Conservation (phyloP, 148 eudicot genomes). For the Silene latifolia region DNA sequence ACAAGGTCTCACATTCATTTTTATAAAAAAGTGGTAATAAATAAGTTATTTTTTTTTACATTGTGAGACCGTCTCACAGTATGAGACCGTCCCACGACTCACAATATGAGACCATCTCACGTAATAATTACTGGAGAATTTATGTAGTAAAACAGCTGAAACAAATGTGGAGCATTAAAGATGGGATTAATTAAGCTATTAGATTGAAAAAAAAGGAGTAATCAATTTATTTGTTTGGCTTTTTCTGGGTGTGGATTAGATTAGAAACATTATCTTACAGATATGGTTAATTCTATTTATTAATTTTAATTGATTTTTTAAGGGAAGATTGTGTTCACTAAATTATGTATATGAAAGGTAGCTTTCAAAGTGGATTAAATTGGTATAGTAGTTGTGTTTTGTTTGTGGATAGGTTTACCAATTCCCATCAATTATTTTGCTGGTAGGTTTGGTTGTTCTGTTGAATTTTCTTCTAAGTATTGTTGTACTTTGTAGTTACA, state of each 20-base stretch:
- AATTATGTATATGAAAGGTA: too few relatives aligned
- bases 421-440: background rate
- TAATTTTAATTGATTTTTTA: background rate
- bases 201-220: background rate
- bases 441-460: background rate
- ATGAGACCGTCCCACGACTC: too few relatives aligned
- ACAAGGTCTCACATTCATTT: too few relatives aligned
- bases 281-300: background rate
- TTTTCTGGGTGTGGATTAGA: background rate
- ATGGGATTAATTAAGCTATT: background rate
- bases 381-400: background rate
- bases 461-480: background rate
- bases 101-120: too few relatives aligned
- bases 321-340: too few relatives aligned
- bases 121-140: too few relatives aligned
- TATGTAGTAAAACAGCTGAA: background rate
- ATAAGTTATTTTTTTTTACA: too few relatives aligned
- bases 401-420: slow-evolving; percentile 5
- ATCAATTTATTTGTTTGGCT: background rate
- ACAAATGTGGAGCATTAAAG: background rate
- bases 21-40: too few relatives aligned
- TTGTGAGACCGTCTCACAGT: too few relatives aligned
- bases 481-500: background rate
- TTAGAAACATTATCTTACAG: background rate
- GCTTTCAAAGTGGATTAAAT: too few relatives aligned